Evolutionary conservation across 352 stramenopile species (phyloP).

Genomic region (Globisporangium camurandrum): DNA sequence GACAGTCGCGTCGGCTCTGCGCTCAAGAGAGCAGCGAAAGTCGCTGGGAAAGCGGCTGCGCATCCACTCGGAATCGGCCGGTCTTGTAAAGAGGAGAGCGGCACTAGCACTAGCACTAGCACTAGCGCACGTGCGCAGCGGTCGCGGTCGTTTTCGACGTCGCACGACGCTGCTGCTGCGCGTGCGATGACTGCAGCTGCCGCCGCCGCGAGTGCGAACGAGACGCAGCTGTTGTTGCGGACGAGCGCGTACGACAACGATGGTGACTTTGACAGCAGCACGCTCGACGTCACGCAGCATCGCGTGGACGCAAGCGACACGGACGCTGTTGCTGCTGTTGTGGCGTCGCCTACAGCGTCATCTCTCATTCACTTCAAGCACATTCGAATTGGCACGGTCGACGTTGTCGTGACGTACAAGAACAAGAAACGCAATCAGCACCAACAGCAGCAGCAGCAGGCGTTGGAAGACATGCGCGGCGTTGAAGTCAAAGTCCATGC

Average conservation of each 20-base stretch:
- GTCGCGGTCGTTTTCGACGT: slow-evolving; percentile 6
- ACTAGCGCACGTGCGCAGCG: not conserved
- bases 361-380: slow-evolving; percentile 68
- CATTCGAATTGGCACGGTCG: slow-evolving; percentile 67
- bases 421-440: slow-evolving; percentile 43
- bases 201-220: slow-evolving; percentile 16
- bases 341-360: no score
- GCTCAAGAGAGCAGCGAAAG: slow-evolving; percentile 51
- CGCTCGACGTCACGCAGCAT: slow-evolving; percentile 6
- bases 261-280: not conserved
- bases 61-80: slow-evolving; percentile 39
- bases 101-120: not conserved
- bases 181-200: slow-evolving; percentile 24
- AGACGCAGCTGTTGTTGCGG: slow-evolving; percentile 17
- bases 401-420: slow-evolving; percentile 78
- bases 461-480: slow-evolving; percentile 80
- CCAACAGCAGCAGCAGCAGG: slow-evolving; percentile 20
- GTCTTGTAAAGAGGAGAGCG: slow-evolving; percentile 15
- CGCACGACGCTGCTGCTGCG: slow-evolving; percentile 34
- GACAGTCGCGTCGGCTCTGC: slow-evolving; percentile 38
- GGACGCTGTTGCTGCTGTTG: no score
- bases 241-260: slow-evolving; percentile 1
- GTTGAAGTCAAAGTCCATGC: slow-evolving; percentile 83
- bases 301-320: slow-evolving; percentile 29
- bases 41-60: slow-evolving; percentile 55